Percentiles rank a stretch among this genome's conserved stretches.
Evolutionary conservation across 2,329 filamentous ascomycete species (phyloP).

Genomic region (Penicillium frequentans): DNA sequence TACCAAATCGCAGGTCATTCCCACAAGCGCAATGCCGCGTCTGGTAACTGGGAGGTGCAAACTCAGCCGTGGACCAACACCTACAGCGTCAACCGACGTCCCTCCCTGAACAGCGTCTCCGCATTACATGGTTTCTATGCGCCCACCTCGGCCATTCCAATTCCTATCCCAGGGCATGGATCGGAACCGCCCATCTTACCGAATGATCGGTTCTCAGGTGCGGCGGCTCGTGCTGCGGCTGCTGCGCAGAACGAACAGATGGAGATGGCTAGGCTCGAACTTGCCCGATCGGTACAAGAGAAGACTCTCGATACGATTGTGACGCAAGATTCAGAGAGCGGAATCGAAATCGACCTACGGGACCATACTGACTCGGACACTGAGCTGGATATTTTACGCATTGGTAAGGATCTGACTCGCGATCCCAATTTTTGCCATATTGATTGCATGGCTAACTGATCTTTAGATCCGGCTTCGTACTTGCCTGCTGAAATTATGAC

Average conservation of each 20-base stretch:
- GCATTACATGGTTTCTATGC: slow-evolving; percentile 36
- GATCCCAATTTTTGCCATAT: background rate
- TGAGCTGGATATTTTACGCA: slow-evolving; percentile 38
- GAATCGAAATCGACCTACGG: slow-evolving; percentile 48
- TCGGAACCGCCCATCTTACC: slow-evolving; percentile 42
- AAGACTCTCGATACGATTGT: slow-evolving; percentile 31
- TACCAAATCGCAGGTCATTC: slow-evolving; percentile 16
- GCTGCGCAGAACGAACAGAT: slow-evolving; percentile 50
- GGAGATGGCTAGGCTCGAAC: slow-evolving; percentile 15
- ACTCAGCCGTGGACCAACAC: slow-evolving; percentile 29
- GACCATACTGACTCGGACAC: slow-evolving; percentile 38
- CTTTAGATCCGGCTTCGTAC: slow-evolving; percentile 52
- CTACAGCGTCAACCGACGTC: slow-evolving; percentile 34
- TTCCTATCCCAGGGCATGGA: slow-evolving; percentile 38
- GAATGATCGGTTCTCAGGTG: slow-evolving; percentile 41
- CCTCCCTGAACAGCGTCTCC: slow-evolving; percentile 37
- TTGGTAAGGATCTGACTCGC: slow-evolving; percentile 28
- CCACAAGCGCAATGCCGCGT: slow-evolving; percentile 21
- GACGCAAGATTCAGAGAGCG: slow-evolving; percentile 48
- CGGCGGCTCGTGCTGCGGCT: slow-evolving; percentile 49
- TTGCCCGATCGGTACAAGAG: slow-evolving; percentile 33
- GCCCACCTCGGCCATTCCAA: slow-evolving; percentile 27
- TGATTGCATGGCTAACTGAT: slow-evolving; percentile 2
- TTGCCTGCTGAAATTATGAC: slow-evolving; percentile 62
- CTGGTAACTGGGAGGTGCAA: slow-evolving; percentile 25